phyloP scores from a whole-genome alignment of 2,329 filamentous ascomycete genomes.

The Phialophora macrospora region DNA sequence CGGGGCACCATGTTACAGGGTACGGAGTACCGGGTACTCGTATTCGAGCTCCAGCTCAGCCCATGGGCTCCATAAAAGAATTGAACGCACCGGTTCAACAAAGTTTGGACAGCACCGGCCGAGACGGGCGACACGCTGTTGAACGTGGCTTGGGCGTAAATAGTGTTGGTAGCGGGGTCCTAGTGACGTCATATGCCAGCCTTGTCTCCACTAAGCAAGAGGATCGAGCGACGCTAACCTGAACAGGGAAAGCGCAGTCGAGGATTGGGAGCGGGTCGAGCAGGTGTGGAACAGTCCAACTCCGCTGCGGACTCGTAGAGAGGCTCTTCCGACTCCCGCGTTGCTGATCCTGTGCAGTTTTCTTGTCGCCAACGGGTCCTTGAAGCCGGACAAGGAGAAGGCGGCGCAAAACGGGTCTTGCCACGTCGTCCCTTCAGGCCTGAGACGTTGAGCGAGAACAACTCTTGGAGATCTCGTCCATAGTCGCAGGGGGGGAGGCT shows the following conservation, averaged over 20 bases:
- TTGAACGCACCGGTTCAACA: not conserved
- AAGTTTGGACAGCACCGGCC: not conserved
- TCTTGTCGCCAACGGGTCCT: not conserved
- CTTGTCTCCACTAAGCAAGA: slow-evolving; percentile 7
- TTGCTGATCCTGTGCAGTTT: not conserved
- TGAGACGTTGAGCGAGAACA: not conserved
- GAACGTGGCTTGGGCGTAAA: not conserved
- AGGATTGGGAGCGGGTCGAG: not conserved
- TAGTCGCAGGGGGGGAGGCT: not conserved
- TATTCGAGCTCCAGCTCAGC: not conserved
- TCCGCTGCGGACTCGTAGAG: not conserved
- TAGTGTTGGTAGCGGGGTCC: not conserved
- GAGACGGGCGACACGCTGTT: not conserved
- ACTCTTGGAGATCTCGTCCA: not conserved
- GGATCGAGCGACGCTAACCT: not conserved
- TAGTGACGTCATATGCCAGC: slow-evolving; percentile 13
- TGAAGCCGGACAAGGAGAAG: not conserved
- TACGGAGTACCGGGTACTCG: not conserved
- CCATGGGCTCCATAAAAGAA: not conserved
- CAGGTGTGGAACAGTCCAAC: no score
- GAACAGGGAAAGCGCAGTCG: not conserved
- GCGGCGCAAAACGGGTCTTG: not conserved
- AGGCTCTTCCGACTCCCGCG: not conserved
- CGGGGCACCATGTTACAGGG: no score
- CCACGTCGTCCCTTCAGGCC: not conserved